Percentiles rank a stretch among this genome's conserved stretches.
Evolutionary conservation across 2,329 filamentous ascomycete species (phyloP).

Genomic region (Penicillium sp.): DNA sequence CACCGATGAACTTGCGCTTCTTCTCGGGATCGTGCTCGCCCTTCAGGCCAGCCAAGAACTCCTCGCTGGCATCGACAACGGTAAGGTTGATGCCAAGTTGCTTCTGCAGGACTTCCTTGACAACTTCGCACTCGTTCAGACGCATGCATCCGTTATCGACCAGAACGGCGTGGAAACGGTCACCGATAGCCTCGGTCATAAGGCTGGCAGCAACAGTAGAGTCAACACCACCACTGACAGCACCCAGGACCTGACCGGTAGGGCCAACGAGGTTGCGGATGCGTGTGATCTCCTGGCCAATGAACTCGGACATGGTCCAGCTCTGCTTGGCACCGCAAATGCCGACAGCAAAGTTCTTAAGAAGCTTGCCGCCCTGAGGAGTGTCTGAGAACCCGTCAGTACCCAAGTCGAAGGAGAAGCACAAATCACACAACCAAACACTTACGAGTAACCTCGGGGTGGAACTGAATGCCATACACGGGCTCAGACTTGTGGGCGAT

Average conservation of each 20-base stretch:
- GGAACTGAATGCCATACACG: neutral
- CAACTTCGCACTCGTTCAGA: constrained; percentile 76
- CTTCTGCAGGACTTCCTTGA: constrained; percentile 73
- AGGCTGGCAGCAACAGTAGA: constrained; percentile 42
- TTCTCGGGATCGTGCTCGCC: constrained; percentile 80
- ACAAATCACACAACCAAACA: neutral
- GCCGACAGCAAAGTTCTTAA: neutral
- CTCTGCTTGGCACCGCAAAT: neutral
- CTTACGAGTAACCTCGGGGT: neutral
- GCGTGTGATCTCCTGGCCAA: neutral
- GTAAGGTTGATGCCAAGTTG: constrained; percentile 89
- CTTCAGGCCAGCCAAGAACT: constrained; percentile 72
- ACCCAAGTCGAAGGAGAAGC: neutral
- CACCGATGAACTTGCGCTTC: constrained; percentile 65
- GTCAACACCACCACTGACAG: neutral
- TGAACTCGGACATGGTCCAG: neutral
- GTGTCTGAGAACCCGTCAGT: neutral
- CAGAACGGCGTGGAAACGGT: constrained; percentile 81
- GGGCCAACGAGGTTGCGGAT: neutral
- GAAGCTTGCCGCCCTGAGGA: neutral
- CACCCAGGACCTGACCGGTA: neutral
- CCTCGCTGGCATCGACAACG: constrained; percentile 73
- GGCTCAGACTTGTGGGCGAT: too few species aligned
- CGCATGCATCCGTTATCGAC: constrained; percentile 86
- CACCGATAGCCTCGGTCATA: constrained; percentile 81